A percentile compares a stretch with the other conserved stretches of the same genome.
These are phyloP conservation scores for Quercus tomentella DNA, from an alignment of 331 rosid genomes.

Conservation along the genomic window DNA sequence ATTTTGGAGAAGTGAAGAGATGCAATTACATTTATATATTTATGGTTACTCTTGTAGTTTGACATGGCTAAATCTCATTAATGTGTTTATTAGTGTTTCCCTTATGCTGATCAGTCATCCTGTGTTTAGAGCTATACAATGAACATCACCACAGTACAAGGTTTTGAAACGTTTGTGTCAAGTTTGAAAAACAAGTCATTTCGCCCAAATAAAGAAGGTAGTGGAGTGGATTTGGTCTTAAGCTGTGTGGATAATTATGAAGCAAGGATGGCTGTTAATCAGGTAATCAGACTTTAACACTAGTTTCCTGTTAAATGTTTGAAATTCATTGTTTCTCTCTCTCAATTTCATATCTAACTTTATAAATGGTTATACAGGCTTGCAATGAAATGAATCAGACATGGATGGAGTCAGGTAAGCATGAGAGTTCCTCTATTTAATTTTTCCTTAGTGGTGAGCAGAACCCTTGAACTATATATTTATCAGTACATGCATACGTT, in stretches of 20 bases:
- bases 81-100: neutral
- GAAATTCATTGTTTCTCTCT: neutral
- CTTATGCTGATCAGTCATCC: slow-evolving; percentile 22
- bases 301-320: neutral
- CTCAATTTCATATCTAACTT: slow-evolving; percentile 15
- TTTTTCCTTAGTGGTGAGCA: neutral
- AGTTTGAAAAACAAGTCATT: slow-evolving; percentile 82
- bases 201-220: slow-evolving; percentile 58
- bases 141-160: slow-evolving; percentile 90
- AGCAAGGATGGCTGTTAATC: slow-evolving; percentile 99
- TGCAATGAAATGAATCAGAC: slow-evolving; percentile 95
- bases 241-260: slow-evolving; percentile 99
- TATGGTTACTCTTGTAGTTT: neutral
- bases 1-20: neutral
- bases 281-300: slow-evolving; percentile 42
- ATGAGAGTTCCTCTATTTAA: neutral
- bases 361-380: slow-evolving; percentile 49
- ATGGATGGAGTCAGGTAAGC: slow-evolving; percentile 94
- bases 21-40: neutral
- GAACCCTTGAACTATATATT: neutral
- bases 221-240: slow-evolving; percentile 88
- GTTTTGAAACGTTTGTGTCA: slow-evolving; percentile 79
- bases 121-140: slow-evolving; percentile 73
- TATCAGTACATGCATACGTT: neutral
- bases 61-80: neutral